Base-by-base conservation (phyloP, 2,329 filamentous ascomycete genomes). In the Macrophomina pseudophaseolina region DNA sequence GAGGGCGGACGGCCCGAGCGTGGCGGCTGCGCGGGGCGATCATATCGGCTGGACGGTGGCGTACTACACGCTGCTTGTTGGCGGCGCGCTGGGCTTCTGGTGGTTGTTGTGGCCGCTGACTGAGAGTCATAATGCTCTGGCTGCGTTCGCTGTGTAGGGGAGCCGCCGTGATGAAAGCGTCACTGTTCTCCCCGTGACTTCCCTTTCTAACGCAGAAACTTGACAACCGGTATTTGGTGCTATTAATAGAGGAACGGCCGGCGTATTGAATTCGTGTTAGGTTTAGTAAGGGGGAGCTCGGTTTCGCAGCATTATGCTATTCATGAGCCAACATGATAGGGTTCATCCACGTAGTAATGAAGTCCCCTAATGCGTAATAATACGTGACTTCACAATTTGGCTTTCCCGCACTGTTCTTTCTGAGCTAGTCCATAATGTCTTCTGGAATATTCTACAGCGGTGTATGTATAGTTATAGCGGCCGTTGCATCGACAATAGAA, bases 11-110 rank as follows among this genome's bases (percentile, higher is more conserved):
- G 32, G 67, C 68, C 16, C 11, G 14, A 33, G 2, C 9, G 35
- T 62, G 14, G 69, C 66, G 7, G 64, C 68, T 30, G 69, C 74
- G 38, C 69, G 71, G 14, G 68, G 74, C 35, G 75, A 70, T 18
- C 80, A 79, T 28, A 73, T 86, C 35, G 76, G 74, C 1, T 97
- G 91, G 91, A 94, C 91, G 0, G 78, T 91, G 3, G 82, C 86
- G 1, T 98, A 98, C 76, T 98, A 98, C 76, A 66, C 86, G 2
- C 78, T 97, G 52, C 83, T 98, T 1, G 81, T 95, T 1, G 83
- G 79, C 0, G 95, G 95, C 1, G 88, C 90, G 1, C 78, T 87
- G 52, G 82, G 84, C 2, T 99, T 95, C 83, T 93, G 88, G 77
- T 84, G 78, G 71, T 83, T 86, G 60, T 74, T 98, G 58, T 94